Evolutionary conservation across 352 stramenopile genomes (phyloP).

Genomic region (Pythium biforme): DNA sequence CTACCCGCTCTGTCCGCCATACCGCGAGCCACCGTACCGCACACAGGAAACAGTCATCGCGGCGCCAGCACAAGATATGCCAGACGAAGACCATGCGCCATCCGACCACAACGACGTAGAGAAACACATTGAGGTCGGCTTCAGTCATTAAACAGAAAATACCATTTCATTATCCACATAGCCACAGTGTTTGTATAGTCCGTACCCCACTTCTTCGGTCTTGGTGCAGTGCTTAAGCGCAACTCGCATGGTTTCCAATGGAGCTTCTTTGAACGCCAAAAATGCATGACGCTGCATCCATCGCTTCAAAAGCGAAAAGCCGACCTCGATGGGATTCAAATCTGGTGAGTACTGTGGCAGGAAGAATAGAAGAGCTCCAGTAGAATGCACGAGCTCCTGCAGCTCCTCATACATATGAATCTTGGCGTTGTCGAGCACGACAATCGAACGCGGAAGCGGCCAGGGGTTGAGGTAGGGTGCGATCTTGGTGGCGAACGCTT

Average conservation of each 20-base stretch:
- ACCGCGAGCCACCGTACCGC: neutral
- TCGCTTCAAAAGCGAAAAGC: constrained; percentile 14
- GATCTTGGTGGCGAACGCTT: constrained; percentile 24
- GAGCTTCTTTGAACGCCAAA: constrained; percentile 7
- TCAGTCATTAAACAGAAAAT: constrained; percentile 3
- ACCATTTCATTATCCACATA: constrained; percentile 8
- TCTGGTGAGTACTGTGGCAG: constrained; percentile 19
- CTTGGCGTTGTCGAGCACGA: constrained; percentile 31
- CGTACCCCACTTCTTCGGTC: constrained; percentile 1
- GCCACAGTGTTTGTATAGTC: constrained; percentile 9
- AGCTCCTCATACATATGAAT: constrained; percentile 33
- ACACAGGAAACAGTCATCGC: neutral
- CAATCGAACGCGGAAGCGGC: constrained; percentile 26
- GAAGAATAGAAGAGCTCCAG: constrained; percentile 16
- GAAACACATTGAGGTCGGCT: neutral
- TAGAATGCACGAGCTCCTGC: constrained; percentile 8
- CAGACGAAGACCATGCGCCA: neutral
- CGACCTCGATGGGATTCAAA: constrained; percentile 26
- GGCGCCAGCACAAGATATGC: neutral
- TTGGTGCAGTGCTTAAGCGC: neutral
- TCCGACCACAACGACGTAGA: neutral
- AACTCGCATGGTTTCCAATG: constrained; percentile 3
- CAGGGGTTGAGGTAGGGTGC: constrained; percentile 30
- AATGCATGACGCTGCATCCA: constrained; percentile 7
- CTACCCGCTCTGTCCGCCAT: neutral